These are phyloP conservation scores for Pulveroboletus sp. DNA, from an alignment of 1,284 basidiomycete genomes.

Conservation along the genomic window DNA sequence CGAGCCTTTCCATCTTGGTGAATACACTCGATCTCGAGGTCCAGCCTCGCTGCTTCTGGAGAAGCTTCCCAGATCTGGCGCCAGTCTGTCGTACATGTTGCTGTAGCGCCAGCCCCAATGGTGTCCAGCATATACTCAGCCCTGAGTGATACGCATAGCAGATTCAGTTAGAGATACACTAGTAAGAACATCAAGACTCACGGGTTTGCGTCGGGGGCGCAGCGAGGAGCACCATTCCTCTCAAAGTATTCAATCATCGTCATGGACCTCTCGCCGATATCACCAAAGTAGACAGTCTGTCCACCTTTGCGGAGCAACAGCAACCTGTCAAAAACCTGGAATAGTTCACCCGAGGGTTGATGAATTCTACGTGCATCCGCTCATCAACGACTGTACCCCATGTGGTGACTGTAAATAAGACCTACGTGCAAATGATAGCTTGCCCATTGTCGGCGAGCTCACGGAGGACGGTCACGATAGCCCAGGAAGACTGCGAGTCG, in stretches of 20 bases:
- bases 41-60: constrained; percentile 35
- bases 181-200: not conserved
- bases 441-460: constrained; percentile 77
- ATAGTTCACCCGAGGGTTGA: constrained; percentile 66
- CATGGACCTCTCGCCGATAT: constrained; percentile 60
- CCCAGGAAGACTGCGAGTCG: constrained; percentile 89
- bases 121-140: constrained; percentile 70
- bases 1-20: constrained; percentile 29
- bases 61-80: constrained; percentile 45
- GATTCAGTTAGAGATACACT: not conserved
- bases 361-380: constrained; percentile 10
- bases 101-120: constrained; percentile 64
- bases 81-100: constrained; percentile 46
- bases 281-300: constrained; percentile 75
- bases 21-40: constrained; percentile 43
- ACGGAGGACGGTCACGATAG: constrained; percentile 76
- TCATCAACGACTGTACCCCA: not conserved
- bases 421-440: constrained; percentile 73
- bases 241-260: constrained; percentile 71
- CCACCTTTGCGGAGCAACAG: constrained; percentile 64
- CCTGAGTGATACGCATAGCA: constrained; percentile 31
- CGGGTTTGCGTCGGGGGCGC: constrained; percentile 46
- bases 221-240: constrained; percentile 51
- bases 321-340: constrained; percentile 67
- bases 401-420: constrained; percentile 31